phyloP scores from a whole-genome alignment of 1,284 basidiomycete genomes.

The Vanrija humicola region DNA sequence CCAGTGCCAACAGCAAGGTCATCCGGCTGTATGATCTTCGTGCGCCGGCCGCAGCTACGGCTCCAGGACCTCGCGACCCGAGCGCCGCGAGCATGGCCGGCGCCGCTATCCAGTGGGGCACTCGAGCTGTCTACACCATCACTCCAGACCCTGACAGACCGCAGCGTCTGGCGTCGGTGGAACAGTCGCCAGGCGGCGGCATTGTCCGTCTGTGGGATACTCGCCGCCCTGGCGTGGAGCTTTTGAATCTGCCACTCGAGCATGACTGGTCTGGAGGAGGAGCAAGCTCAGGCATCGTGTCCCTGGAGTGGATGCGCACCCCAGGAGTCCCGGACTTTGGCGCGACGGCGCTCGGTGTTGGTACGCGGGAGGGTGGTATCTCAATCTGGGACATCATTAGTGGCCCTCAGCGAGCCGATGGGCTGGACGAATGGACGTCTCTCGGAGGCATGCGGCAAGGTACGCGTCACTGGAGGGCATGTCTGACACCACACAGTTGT shows the following conservation, averaged over 20 bases:
- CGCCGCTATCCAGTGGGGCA: constrained; percentile 27
- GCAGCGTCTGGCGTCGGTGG: constrained; percentile 39
- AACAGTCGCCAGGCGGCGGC: constrained; percentile 23
- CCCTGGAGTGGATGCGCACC: constrained; percentile 30
- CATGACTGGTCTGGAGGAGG: too few species aligned
- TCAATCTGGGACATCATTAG: constrained; percentile 39
- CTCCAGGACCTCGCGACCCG: background rate
- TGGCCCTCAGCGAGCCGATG: constrained; percentile 16
- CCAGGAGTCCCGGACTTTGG: background rate
- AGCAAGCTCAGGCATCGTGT: constrained; percentile 16
- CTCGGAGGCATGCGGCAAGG: constrained; percentile 36
- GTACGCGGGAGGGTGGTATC: constrained; percentile 42
- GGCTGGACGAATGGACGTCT: constrained; percentile 31
- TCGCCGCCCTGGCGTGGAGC: constrained; percentile 29
- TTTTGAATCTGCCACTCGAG: constrained; percentile 2
- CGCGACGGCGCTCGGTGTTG: constrained; percentile 30
- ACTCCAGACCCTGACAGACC: constrained; percentile 25
- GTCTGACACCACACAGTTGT: constrained; percentile 28
- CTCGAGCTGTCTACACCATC: constrained; percentile 38
- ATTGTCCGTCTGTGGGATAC: constrained; percentile 45
- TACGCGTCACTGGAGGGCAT: constrained; percentile 11
- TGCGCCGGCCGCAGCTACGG: constrained; percentile 15
- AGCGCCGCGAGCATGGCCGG: background rate
- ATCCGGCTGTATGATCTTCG: constrained; percentile 42
- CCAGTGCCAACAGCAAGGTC: constrained; percentile 34